Evolutionary conservation across 2,329 filamentous ascomycete genomes (phyloP).

Genomic region (Myriosclerotinia duriaeana): DNA sequence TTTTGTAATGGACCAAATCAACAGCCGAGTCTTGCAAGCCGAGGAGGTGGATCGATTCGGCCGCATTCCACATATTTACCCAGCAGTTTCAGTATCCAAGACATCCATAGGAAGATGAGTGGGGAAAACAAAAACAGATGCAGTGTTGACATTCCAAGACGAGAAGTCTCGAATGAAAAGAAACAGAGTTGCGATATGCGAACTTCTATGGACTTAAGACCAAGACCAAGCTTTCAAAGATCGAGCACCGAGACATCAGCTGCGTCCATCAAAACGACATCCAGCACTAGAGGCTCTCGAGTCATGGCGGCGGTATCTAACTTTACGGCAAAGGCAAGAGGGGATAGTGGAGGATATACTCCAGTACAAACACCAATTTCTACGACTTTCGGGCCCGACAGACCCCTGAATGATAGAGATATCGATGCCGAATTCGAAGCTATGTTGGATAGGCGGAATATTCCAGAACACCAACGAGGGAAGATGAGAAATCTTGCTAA

Average conservation of each 20-base stretch:
- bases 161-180: constrained; percentile 31
- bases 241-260: constrained; percentile 35
- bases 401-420: constrained; percentile 50
- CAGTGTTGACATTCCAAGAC: constrained; percentile 35
- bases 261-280: constrained; percentile 38
- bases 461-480: constrained; percentile 88
- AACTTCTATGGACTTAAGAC: constrained; percentile 12
- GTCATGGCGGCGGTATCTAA: constrained; percentile 65
- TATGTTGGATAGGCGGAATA: constrained; percentile 81
- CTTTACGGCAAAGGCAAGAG: constrained; percentile 54
- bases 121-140: constrained; percentile 32
- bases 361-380: constrained; percentile 37
- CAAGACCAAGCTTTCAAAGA: constrained; percentile 35
- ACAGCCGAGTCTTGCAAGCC: constrained; percentile 35
- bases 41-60: constrained; percentile 32
- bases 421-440: constrained; percentile 60
- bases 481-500: constrained; percentile 90
- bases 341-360: constrained; percentile 11
- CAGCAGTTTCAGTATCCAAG: constrained; percentile 40
- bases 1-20: constrained; percentile 34
- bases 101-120: constrained; percentile 38
- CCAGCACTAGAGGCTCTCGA: constrained; percentile 51
- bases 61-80: constrained; percentile 41
- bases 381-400: constrained; percentile 21
- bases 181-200: constrained; percentile 14